Conservation (phyloP, 2,329 filamentous ascomycete genomes). For the Aspergillus eucalypticola region DNA sequence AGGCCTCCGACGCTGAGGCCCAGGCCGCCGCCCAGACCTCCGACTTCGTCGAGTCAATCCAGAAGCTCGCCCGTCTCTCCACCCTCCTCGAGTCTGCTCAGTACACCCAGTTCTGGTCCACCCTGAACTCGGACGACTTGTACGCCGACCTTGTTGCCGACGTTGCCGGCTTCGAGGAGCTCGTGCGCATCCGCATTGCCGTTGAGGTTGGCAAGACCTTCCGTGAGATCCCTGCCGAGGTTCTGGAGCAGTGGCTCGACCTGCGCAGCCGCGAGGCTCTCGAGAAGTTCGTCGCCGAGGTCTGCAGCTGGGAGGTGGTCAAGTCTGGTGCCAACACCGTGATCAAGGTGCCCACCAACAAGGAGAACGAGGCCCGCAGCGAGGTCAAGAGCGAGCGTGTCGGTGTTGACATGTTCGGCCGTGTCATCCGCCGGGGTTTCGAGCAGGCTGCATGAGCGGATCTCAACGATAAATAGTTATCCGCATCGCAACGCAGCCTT, state of each 20-base stretch:
- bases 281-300: constrained; percentile 77
- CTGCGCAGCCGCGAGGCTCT: constrained; percentile 65
- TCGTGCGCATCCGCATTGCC: constrained; percentile 86
- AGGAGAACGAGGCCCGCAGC: constrained; percentile 97
- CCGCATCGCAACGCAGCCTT: not conserved
- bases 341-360: constrained; percentile 83
- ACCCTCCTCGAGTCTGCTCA: constrained; percentile 85
- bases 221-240: constrained; percentile 67
- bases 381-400: constrained; percentile 95
- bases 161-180: constrained; percentile 90
- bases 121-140: constrained; percentile 87
- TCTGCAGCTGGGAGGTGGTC: constrained; percentile 83
- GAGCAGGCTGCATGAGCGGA: constrained; percentile 68
- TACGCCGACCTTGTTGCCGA: constrained; percentile 96
- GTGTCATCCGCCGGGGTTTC: constrained; percentile 80
- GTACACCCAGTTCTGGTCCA: constrained; percentile 91
- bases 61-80: constrained; percentile 82
- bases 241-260: constrained; percentile 75
- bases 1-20: constrained; percentile 51
- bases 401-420: constrained; percentile 51
- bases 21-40: constrained; percentile 41
- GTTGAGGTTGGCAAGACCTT: constrained; percentile 80
- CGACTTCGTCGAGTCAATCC: constrained; percentile 78
- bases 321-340: constrained; percentile 41
- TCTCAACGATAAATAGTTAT: not conserved